Conservation (phyloP, 2,329 filamentous ascomycete species). For the Dendrostoma leiphaemia region DNA sequence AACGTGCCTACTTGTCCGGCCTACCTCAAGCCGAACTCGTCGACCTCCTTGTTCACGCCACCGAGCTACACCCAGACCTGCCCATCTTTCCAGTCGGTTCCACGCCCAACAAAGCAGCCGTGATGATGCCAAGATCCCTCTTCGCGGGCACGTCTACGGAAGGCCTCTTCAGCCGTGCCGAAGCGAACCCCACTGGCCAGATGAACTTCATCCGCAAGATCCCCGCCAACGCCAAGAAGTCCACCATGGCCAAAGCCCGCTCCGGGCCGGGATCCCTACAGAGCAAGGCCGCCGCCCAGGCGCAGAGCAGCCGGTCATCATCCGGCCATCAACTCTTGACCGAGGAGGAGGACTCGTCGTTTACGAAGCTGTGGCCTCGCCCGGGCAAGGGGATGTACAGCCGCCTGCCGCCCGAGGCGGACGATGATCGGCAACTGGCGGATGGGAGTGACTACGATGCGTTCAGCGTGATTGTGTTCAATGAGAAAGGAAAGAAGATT, state of each 20-base stretch:
- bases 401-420: slow-evolving; percentile 24
- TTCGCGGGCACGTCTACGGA: slow-evolving; percentile 19
- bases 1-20: slow-evolving; percentile 60
- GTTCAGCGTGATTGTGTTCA: slow-evolving; percentile 29
- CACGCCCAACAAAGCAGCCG: slow-evolving; percentile 6
- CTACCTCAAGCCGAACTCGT: slow-evolving; percentile 62
- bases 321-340: slow-evolving; percentile 19
- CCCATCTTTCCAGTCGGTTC: slow-evolving; percentile 55
- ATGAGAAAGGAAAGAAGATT: slow-evolving; percentile 28
- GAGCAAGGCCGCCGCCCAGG: slow-evolving; percentile 14
- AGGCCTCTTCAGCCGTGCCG: slow-evolving; percentile 30
- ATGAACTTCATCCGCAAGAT: slow-evolving; percentile 40
- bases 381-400: slow-evolving; percentile 28
- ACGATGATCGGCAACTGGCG: slow-evolving; percentile 25
- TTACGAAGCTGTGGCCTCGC: slow-evolving; percentile 28
- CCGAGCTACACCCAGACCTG: slow-evolving; percentile 60
- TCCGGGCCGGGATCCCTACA: slow-evolving; percentile 15
- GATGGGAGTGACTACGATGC: slow-evolving; percentile 29
- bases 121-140: slow-evolving; percentile 28
- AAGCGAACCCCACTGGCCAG: slow-evolving; percentile 33
- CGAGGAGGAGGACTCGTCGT: slow-evolving; percentile 27
- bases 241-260: slow-evolving; percentile 16
- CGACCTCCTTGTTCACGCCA: slow-evolving; percentile 61
- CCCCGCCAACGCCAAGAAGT: slow-evolving; percentile 20
- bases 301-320: not conserved